phyloP scores from a whole-genome alignment of 2,329 filamentous ascomycete species.

The Colletotrichum theobromicola region DNA sequence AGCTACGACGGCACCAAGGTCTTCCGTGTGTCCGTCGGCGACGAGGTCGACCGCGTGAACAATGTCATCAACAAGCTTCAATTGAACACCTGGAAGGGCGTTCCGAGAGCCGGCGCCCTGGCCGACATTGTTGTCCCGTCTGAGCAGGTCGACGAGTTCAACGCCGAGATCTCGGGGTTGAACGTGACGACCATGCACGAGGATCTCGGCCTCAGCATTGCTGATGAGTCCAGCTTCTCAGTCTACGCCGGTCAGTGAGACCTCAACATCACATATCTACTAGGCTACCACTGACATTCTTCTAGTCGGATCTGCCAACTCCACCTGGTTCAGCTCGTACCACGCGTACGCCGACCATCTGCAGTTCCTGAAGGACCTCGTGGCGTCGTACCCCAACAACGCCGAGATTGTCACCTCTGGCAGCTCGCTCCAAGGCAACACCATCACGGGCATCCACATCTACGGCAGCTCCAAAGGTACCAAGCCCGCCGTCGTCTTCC shows the following conservation, averaged over 20 bases:
- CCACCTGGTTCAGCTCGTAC: slow-evolving; percentile 50
- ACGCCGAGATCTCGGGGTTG: slow-evolving; percentile 32
- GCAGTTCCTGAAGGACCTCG: slow-evolving; percentile 42
- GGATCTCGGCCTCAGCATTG: slow-evolving; percentile 43
- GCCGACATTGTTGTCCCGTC: slow-evolving; percentile 48
- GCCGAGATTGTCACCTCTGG: slow-evolving; percentile 48
- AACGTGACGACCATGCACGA: slow-evolving; percentile 40
- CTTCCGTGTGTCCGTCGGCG: slow-evolving; percentile 42
- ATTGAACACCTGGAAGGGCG: slow-evolving; percentile 42
- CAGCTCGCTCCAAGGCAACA: slow-evolving; percentile 41
- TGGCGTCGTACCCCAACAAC: slow-evolving; percentile 38
- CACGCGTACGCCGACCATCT: slow-evolving; percentile 50
- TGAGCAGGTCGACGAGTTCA: slow-evolving; percentile 35
- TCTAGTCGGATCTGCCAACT: slow-evolving; percentile 21
- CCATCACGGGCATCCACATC: slow-evolving; percentile 62
- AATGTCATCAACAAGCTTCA: slow-evolving; percentile 37
- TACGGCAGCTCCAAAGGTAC: slow-evolving; percentile 42
- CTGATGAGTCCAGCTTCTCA: slow-evolving; percentile 36
- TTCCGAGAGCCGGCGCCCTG: slow-evolving; percentile 35
- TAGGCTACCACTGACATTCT: not conserved
- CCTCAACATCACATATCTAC: not conserved
- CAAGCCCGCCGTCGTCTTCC: slow-evolving; percentile 51
- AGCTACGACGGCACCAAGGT: slow-evolving; percentile 52
- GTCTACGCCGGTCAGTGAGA: slow-evolving; percentile 25
- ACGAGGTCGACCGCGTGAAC: slow-evolving; percentile 35